Evolutionary conservation across 2,329 filamentous ascomycete species (phyloP).

Genomic region (Chaetomiaceae sp.): DNA sequence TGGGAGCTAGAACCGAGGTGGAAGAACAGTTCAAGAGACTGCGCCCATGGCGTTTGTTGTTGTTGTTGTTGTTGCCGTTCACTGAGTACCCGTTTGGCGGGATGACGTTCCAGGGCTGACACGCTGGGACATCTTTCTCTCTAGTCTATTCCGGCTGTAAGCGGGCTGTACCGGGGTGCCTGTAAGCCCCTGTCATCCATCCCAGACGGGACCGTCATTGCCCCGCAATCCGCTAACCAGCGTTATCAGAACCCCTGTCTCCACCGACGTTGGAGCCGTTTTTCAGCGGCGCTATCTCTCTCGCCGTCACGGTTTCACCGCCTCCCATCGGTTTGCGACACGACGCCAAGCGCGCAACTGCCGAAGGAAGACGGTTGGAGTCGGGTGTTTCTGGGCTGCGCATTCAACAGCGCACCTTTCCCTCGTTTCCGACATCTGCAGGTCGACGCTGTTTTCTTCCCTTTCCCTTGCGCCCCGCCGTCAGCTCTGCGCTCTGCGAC

Average conservation of each 20-base stretch:
- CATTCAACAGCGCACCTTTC: neutral
- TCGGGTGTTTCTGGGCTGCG: neutral
- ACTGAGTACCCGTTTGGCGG: no score
- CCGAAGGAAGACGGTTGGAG: neutral
- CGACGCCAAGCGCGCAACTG: neutral
- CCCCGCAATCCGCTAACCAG: constrained; percentile 13
- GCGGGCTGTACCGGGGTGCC: neutral
- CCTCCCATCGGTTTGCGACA: constrained; percentile 10
- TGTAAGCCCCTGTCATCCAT: constrained; percentile 2
- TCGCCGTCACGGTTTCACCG: constrained; percentile 9
- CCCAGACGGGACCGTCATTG: neutral
- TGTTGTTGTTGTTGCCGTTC: no score
- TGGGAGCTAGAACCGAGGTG: no score
- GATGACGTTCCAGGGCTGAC: neutral
- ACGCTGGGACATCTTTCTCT: neutral
- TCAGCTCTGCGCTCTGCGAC: neutral
- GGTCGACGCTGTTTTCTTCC: neutral
- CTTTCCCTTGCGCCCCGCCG: neutral
- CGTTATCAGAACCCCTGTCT: constrained; percentile 8
- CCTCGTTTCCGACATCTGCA: neutral
- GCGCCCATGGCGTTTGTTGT: no score
- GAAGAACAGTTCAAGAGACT: no score
- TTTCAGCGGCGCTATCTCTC: constrained; percentile 7
- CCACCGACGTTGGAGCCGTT: constrained; percentile 19
- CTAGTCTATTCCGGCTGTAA: constrained; percentile 1